Conservation (phyloP, 257 asterid species). For the Ajuga chamaepitys region DNA sequence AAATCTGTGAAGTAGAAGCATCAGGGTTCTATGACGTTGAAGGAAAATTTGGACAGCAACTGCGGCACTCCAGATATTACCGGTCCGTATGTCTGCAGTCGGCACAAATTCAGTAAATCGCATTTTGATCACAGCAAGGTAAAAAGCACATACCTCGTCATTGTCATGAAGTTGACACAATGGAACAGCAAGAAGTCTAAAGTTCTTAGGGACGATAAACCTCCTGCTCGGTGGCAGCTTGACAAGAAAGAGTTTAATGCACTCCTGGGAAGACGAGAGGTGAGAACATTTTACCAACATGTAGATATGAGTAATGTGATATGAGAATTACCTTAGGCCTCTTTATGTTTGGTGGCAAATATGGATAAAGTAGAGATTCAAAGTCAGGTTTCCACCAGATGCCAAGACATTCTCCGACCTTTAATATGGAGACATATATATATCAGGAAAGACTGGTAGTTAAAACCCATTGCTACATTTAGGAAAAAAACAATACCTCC, state of each 20-base stretch:
- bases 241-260: conserved; percentile 78
- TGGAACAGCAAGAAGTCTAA: conserved; percentile 73
- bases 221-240: conserved; percentile 72
- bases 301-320: background rate
- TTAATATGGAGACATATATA: conserved; percentile 12
- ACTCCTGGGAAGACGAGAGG: conserved; percentile 48
- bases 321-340: conserved; percentile 57
- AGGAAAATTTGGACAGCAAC: conserved; percentile 73
- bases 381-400: conserved; percentile 87
- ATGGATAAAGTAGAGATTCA: conserved; percentile 52
- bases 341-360: conserved; percentile 51
- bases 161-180: conserved; percentile 60
- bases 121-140: background rate
- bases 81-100: conserved; percentile 64
- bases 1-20: background rate
- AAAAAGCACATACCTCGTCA: conserved; percentile 37
- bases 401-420: conserved; percentile 90
- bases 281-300: conserved; percentile 7
- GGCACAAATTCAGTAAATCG: background rate
- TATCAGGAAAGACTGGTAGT: no score
- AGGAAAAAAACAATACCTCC: conserved; percentile 50
- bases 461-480: background rate
- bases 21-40: conserved; percentile 45
- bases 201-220: conserved; percentile 65
- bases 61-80: conserved; percentile 66